Evolutionary conservation across 768 basidiomycete species (phyloP), one percentile per base, ranked within the genome.

Genomic region (Mycena polygramma): DNA sequence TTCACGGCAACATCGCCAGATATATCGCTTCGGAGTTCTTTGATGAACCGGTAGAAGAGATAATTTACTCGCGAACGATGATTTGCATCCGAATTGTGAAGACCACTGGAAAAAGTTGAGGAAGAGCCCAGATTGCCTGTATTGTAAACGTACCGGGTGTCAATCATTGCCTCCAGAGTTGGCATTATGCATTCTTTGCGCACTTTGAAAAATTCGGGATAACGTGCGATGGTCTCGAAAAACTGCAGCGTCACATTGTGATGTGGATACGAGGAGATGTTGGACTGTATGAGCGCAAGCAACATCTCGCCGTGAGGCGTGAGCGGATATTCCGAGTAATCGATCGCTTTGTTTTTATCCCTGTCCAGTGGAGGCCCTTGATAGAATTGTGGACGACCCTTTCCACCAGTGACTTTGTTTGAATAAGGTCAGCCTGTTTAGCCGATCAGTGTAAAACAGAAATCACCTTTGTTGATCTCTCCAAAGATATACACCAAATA

Each of bases 201-300:
- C 26, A 96, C 91, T 80, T 94, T 96, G 90, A 98, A 99, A 79
- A 99, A 99, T 75, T 99, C 98, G 43, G 90, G 89, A 78, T 99
- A 99, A 57, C 98, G 89, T n/a, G 94, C 89, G 14, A 88, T 88
- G 7, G 94, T 93, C 81, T 99, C 98, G 73, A 98, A 98, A 80
- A 94, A 96, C 77, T 97, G 96, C 80, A 97, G 86, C 10, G 89
- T 85, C 22, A 98, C 97, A 15, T 91, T 86, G 37, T 91, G 90
- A 81, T 97, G 93, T 8, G 95, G 96, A 81, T 92, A 96, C 6
- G 87, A 84, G 17, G 91, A 90, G 63, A 98, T 90, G 41, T 93
- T 91, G 26, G 94, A 94, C 75, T 93, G 89, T 49, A 98, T 89
- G 57, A 98, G 89, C 2, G 93, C 89, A 69, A 92, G 86, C 51